phyloP scores from a whole-genome alignment of 2,329 filamentous ascomycete genomes.

The Epichloe bromicola region DNA sequence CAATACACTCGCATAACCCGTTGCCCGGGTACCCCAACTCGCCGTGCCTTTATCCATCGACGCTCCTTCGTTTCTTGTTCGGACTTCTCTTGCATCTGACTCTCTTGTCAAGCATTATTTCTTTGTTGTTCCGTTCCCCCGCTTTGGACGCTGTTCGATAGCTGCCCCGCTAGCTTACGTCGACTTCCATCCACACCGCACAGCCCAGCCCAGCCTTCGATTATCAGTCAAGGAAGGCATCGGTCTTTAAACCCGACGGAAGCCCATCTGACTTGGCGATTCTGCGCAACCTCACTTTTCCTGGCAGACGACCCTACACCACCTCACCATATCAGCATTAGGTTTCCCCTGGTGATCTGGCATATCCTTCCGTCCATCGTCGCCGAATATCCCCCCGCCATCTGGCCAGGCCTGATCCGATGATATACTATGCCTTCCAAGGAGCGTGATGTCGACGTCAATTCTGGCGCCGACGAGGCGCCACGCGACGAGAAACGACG shows the following conservation, averaged over 20 bases:
- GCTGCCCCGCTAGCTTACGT: background rate
- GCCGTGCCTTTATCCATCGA: background rate
- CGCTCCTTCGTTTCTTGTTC: background rate
- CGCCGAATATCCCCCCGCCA: background rate
- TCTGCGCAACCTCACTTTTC: background rate
- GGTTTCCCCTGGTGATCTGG: background rate
- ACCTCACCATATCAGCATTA: background rate
- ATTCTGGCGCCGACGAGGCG: conserved; percentile 21
- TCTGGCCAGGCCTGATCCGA: conserved; percentile 8
- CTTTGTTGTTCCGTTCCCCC: background rate
- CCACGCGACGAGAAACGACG: conserved; percentile 27
- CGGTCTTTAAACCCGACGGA: background rate
- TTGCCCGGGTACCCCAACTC: background rate
- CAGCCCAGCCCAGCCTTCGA: background rate
- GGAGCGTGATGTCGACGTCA: conserved; percentile 27
- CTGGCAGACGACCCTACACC: background rate
- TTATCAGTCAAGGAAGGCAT: conserved; percentile 2
- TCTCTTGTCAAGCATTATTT: background rate
- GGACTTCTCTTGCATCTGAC: background rate
- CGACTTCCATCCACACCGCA: conserved; percentile 1
- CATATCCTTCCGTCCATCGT: background rate
- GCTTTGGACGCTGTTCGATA: background rate
- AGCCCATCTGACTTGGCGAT: background rate
- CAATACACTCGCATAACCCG: background rate
- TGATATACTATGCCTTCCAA: conserved; percentile 27